Evolutionary conservation across 176 grass and related monocot genomes (phyloP).

Genomic region (Cenchrus americanus): DNA sequence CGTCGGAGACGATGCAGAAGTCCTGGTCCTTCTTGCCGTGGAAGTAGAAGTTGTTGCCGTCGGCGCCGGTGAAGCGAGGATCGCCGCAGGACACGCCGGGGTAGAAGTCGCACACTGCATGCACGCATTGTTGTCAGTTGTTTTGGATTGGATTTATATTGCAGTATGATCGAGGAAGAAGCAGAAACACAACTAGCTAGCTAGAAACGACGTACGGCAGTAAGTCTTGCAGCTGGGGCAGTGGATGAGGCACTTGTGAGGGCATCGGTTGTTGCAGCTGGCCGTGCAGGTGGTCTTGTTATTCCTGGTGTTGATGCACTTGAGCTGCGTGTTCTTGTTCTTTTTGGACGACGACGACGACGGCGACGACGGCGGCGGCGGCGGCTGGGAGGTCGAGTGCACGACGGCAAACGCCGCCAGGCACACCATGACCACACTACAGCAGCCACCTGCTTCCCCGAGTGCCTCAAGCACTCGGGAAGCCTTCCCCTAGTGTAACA

Average conservation of each 20-base stretch:
- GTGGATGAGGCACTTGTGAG: neutral
- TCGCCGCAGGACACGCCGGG: slow-evolving; percentile 38
- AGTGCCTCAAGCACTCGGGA: too few relatives aligned
- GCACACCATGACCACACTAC: neutral
- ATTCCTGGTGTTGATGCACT: slow-evolving; percentile 20
- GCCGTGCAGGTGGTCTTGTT: slow-evolving; percentile 15
- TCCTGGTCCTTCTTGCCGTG: slow-evolving; percentile 46
- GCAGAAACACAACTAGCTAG: too few relatives aligned
- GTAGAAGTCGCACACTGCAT: slow-evolving; percentile 38
- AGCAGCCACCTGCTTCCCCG: too few relatives aligned
- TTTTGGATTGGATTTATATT: too few relatives aligned
- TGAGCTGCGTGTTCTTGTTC: neutral
- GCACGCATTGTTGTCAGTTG: too few relatives aligned
- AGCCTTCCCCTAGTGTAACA: too few relatives aligned
- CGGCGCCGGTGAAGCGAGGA: slow-evolving; percentile 39
- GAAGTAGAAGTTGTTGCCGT: slow-evolving; percentile 61
- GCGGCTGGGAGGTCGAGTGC: neutral
- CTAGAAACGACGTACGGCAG: slow-evolving; percentile 19
- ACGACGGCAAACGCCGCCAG: neutral
- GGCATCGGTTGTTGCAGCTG: slow-evolving; percentile 21
- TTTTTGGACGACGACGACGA: too few relatives aligned
- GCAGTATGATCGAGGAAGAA: too few relatives aligned
- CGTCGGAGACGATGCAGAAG: slow-evolving; percentile 52
- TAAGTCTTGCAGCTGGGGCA: slow-evolving; percentile 38
- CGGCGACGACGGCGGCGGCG: too few relatives aligned